A percentile compares a stretch with the other conserved stretches of the same genome.
Evolutionary conservation across 148 eudicot species (phyloP).

Genomic region (Dianthus caryophyllus): DNA sequence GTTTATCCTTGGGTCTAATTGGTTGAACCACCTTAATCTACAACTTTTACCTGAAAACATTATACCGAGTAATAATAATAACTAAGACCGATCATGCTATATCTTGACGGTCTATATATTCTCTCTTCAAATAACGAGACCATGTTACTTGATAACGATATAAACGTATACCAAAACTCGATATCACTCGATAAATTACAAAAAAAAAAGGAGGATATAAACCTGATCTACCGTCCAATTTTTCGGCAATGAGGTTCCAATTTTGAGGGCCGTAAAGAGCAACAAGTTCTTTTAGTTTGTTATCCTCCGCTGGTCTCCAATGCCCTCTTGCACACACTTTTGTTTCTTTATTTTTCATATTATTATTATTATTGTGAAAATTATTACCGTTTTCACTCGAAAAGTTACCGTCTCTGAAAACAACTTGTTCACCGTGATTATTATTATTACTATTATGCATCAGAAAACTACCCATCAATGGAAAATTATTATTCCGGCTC

Average conservation of each 20-base stretch:
- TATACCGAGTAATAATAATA: too few species aligned
- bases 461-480: slow-evolving; percentile 15
- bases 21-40: slow-evolving; percentile 90
- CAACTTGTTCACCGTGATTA: slow-evolving; percentile 16
- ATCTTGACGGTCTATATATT: too few species aligned
- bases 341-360: slow-evolving; percentile 15
- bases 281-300: slow-evolving; percentile 70
- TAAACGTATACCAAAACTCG: too few species aligned
- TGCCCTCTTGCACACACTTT: slow-evolving; percentile 79
- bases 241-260: slow-evolving; percentile 85
- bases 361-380: slow-evolving; percentile 3
- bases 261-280: slow-evolving; percentile 77
- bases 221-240: slow-evolving; percentile 85
- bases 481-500: slow-evolving; percentile 15
- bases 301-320: slow-evolving; percentile 82
- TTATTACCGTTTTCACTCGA: not conserved
- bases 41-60: slow-evolving; percentile 65
- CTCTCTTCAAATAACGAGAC: too few species aligned
- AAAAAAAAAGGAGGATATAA: not conserved
- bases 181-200: too few species aligned
- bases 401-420: slow-evolving; percentile 18
- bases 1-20: slow-evolving; percentile 81
- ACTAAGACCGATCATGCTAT: too few species aligned
- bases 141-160: too few species aligned
- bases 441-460: slow-evolving; percentile 16